Evolutionary conservation across 306 rosid genomes (phyloP), one percentile per base, ranked within the genome.

Genomic region (Lablab purpureus): DNA sequence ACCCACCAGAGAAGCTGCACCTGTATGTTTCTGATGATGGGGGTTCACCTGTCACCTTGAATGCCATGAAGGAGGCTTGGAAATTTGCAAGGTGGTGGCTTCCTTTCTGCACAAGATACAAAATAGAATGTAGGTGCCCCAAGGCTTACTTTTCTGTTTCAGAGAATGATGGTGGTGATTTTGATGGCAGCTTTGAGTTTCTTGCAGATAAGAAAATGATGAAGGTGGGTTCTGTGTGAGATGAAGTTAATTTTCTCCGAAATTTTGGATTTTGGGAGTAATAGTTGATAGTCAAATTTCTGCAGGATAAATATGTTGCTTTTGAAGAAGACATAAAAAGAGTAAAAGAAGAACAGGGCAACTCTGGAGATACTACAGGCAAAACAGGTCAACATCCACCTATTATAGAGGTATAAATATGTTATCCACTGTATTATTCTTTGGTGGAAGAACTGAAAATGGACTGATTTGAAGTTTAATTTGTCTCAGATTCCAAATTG

Each of bases 1-100:
- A 91, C 73, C 95, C 95, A 0, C 76, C 82, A 8, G 76, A 90
- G 51, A 93, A 90, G 86, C 92, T 93, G 67, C 86, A 86, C 14
- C 86, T 91, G 36, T 93, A 91, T 78, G 85, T 93, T 6, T 93
- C 97, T 0, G 97, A 93, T 56, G 97, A 91, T 43, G 92, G 91
- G 0, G 92, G 88, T 50, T 92, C 93, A 3, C 47, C 67, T 7
- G 11, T 88, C 21, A 93, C 93, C 18, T 64, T 88, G 76, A 69
- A 71, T 25, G 88, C 73, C 0, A 78, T 90, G 86, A 88, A 54
- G 59, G 81, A 83, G 81, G 89, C 87, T 75, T 70, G 74, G 85
- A 71, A 67, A 12, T 93, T 93, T 83, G 91, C 91, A 30, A 82
- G 58, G 73, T 74, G 75, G 80, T 91, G 98, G 98, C 75, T 91